A percentile compares a stretch with the other conserved stretches of the same genome.
phyloP scores from a whole-genome alignment of 176 grass and related monocot genomes.

The Ananas comosus region DNA sequence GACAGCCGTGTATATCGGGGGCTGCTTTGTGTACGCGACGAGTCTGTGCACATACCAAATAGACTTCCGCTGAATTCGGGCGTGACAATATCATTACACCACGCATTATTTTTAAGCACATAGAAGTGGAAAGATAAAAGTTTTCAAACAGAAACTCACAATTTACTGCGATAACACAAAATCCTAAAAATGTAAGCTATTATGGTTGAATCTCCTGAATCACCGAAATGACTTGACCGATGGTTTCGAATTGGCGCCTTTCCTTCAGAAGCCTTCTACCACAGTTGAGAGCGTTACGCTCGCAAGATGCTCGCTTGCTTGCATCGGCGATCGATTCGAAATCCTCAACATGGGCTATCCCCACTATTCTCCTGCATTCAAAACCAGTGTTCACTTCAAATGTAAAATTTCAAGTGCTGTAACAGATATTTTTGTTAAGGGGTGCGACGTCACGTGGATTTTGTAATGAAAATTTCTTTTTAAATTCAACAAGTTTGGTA shows the following conservation, averaged over 20 bases:
- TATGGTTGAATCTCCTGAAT: conserved; percentile 25
- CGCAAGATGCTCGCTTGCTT: conserved; percentile 52
- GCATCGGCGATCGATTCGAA: conserved; percentile 66
- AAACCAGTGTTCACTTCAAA: neutral
- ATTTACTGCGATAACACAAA: conserved; percentile 7
- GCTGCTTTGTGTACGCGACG: too few species aligned
- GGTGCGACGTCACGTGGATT: too few species aligned
- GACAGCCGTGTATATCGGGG: too few species aligned
- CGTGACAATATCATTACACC: too few species aligned
- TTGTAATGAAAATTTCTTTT: too few species aligned
- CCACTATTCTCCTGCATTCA: conserved; percentile 63
- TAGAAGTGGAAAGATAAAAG: neutral
- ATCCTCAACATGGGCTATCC: conserved; percentile 84
- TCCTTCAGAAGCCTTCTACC: conserved; percentile 68
- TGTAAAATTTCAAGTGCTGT: too few species aligned
- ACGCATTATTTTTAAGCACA: neutral
- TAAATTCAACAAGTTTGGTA: too few species aligned
- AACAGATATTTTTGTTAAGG: too few species aligned
- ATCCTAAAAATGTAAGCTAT: neutral
- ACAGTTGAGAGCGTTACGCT: conserved; percentile 49
- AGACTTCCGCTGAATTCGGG: too few species aligned
- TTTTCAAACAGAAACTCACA: neutral
- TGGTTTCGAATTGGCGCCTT: conserved; percentile 36
- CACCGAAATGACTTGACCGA: conserved; percentile 43
- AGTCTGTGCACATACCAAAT: too few species aligned